Evolutionary conservation across 768 basidiomycete genomes (phyloP).

Genomic region (Macrolepiota albuminosa): DNA sequence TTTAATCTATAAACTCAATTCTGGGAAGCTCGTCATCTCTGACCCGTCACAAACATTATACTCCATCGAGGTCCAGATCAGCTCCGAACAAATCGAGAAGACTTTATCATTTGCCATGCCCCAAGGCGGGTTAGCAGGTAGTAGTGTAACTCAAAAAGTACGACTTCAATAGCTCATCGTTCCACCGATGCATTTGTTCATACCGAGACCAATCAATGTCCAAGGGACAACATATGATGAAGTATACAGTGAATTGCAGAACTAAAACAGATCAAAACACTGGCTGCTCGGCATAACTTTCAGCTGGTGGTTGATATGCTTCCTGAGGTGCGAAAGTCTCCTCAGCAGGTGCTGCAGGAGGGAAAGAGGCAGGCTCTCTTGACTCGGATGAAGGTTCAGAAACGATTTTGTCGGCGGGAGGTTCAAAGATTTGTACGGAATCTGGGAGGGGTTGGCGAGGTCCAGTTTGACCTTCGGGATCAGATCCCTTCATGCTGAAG

Average conservation of each 20-base stretch:
- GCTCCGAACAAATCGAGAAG: slow-evolving; percentile 19
- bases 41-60: slow-evolving; percentile 59
- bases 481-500: slow-evolving; percentile 90
- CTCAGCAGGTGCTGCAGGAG: slow-evolving; percentile 48
- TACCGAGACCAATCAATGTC: background rate
- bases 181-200: background rate
- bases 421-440: slow-evolving; percentile 85
- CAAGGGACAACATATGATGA: background rate
- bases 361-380: slow-evolving; percentile 58
- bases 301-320: slow-evolving; percentile 32
- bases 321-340: slow-evolving; percentile 47
- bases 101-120: slow-evolving; percentile 38
- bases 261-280: slow-evolving; percentile 47
- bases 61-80: slow-evolving; percentile 32
- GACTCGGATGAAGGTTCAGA: slow-evolving; percentile 89
- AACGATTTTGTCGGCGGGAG: slow-evolving; percentile 86
- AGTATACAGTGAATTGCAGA: slow-evolving; percentile 1
- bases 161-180: background rate
- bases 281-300: slow-evolving; percentile 40
- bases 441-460: slow-evolving; percentile 95
- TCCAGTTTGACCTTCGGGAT: slow-evolving; percentile 86
- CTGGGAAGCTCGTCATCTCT: slow-evolving; percentile 47
- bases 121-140: slow-evolving; percentile 43
- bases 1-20: slow-evolving; percentile 36
- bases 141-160: slow-evolving; percentile 32